These are phyloP conservation scores for Ogataea ganodermae DNA, from an alignment of 805 yeast genomes.

Conservation along the genomic window DNA sequence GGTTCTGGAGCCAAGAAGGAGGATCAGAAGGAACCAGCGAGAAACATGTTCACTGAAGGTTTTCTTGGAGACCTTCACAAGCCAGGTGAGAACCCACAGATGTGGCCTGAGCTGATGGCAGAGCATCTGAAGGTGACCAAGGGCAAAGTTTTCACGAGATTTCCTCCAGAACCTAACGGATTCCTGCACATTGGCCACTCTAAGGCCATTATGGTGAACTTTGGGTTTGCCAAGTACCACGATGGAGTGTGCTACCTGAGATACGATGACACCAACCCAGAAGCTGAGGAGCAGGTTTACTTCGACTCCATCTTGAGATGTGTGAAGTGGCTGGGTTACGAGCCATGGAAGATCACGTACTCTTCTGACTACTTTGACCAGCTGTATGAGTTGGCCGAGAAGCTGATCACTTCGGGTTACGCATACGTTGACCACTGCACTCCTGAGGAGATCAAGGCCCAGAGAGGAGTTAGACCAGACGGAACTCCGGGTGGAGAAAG, in stretches of 20 bases:
- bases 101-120: slow-evolving; percentile 77
- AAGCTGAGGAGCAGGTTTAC: slow-evolving; percentile 93
- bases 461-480: slow-evolving; percentile 88
- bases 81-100: slow-evolving; percentile 94
- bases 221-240: slow-evolving; percentile 91
- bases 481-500: slow-evolving; percentile 95
- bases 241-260: slow-evolving; percentile 89
- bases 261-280: slow-evolving; percentile 98
- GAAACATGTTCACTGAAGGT: slow-evolving; percentile 94
- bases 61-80: slow-evolving; percentile 93
- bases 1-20: slow-evolving; percentile 21
- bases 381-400: slow-evolving; percentile 86
- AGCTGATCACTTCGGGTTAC: slow-evolving; percentile 63
- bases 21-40: slow-evolving; percentile 30
- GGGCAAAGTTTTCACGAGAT: slow-evolving; percentile 88
- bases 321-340: slow-evolving; percentile 91
- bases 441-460: slow-evolving; percentile 83
- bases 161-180: slow-evolving; percentile 99
- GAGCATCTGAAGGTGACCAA: slow-evolving; percentile 77
- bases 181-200: slow-evolving; percentile 97
- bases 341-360: slow-evolving; percentile 92
- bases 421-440: slow-evolving; percentile 96
- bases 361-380: slow-evolving; percentile 94
- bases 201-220: slow-evolving; percentile 95
- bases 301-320: slow-evolving; percentile 81